phyloP scores from a whole-genome alignment of 179 eudicot genomes.

The Amaranthus tricolor region DNA sequence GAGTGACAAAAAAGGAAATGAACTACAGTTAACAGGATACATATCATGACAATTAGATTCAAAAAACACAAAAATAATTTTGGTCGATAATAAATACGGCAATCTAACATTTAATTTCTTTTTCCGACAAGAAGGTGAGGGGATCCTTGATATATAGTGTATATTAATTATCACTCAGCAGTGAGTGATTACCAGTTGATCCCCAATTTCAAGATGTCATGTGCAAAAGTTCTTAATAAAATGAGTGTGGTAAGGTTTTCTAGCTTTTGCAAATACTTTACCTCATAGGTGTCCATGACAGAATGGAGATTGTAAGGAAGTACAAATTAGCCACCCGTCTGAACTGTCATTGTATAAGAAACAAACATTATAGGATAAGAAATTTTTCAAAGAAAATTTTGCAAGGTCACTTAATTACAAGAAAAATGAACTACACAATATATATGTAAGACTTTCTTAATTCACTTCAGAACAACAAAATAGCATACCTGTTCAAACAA shows the following conservation, averaged over 20 bases:
- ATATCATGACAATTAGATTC: not conserved
- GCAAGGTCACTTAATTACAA: not conserved
- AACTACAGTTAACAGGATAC: not conserved
- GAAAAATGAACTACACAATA: not conserved
- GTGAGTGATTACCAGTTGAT: not conserved
- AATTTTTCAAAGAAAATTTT: not conserved
- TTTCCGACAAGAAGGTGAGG: not conserved
- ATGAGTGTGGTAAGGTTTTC: not conserved
- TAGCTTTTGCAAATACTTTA: conserved; percentile 31
- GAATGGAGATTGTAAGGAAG: conserved; percentile 88
- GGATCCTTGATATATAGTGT: not conserved
- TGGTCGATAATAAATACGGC: no score
- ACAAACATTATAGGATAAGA: not conserved
- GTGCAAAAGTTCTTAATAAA: not conserved
- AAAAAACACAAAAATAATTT: not conserved
- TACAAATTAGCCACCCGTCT: conserved; percentile 98
- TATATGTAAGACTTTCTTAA: not conserved
- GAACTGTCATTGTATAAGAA: conserved; percentile 67
- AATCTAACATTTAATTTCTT: not conserved
- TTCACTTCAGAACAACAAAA: not conserved
- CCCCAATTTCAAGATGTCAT: not conserved
- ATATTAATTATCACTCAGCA: not conserved
- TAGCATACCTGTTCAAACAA: conserved; percentile 88
- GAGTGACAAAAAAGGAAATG: no score
- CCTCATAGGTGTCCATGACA: conserved; percentile 95